Evolutionary conservation across 176 grass and related monocot species (phyloP), one percentile per base, ranked within the genome.

Genomic region (Oryza brachyantha): DNA sequence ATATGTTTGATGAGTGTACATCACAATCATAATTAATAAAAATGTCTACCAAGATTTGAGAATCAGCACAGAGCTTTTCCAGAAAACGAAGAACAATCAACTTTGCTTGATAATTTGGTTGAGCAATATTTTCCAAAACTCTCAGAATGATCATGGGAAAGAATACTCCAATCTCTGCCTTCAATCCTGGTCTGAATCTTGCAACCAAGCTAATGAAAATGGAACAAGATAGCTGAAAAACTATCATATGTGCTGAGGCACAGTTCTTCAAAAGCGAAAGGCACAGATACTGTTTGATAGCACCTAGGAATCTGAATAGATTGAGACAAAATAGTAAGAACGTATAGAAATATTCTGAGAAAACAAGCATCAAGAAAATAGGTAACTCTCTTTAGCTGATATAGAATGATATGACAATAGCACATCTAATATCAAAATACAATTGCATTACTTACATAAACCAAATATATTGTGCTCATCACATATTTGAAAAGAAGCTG

Each of bases 1-100:
- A 99, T 89, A 99, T 95, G 74, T 99, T 95, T 73, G 96, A 95
- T 40, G 96, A 99, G 75, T 99, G 96, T 40, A 95, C 92, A 89
- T 99, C 96, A 79, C 92, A 95, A 32, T 99, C 96, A 40, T 99
- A 99, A 84, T 99, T 99, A 65, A 99, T 86, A 84, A 99, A 99
- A 87, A 99, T 95, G 68, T 99, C 96, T 34, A 99, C 86, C 75
- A 99, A 85, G 57, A 99, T 95, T 87, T 99, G 96, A 74, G 92
- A 95, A 91, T 99, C 96, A 75, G 84, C 59, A 40, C 92, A 95
- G 26, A 99, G 88, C 67, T 95, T 95, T 78, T 99, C 96, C 90
- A 99, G 40, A 66, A 99, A 99, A 61, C 96, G 72, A 93, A 93
- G 96, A 85, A 95, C 90, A 57, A 91, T 99, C 86, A 93, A 93